Evolutionary conservation across 192 early-diverging fungal genomes (phyloP).

Genomic region (Coemansia sp.): DNA sequence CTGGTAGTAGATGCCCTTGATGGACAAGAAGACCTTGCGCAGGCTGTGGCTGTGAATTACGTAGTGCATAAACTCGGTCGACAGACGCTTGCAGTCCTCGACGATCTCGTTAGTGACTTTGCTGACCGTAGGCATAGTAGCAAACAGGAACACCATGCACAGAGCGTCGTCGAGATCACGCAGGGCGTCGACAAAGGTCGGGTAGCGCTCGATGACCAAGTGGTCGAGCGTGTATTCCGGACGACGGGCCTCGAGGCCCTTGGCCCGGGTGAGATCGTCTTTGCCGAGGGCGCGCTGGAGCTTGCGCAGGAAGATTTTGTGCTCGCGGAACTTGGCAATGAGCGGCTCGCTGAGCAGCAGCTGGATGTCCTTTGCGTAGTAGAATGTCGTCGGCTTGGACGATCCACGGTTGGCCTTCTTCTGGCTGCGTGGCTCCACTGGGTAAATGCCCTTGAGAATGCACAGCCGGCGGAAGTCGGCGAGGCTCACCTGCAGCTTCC

Average conservation of each 20-base stretch:
- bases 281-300: constrained; percentile 83
- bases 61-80: constrained; percentile 94
- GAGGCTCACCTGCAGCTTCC: constrained; percentile 92
- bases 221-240: constrained; percentile 91
- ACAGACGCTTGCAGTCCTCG: constrained; percentile 75
- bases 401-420: constrained; percentile 92
- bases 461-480: constrained; percentile 95
- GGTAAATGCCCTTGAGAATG: constrained; percentile 99
- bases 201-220: constrained; percentile 94
- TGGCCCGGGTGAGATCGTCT: constrained; percentile 73
- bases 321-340: constrained; percentile 86
- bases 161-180: constrained; percentile 97
- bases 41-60: constrained; percentile 75
- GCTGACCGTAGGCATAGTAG: constrained; percentile 77
- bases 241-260: constrained; percentile 69
- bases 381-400: constrained; percentile 84
- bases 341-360: constrained; percentile 93
- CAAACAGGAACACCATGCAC: constrained; percentile 92
- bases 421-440: constrained; percentile 89
- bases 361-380: constrained; percentile 96
- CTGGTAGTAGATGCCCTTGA: constrained; percentile 99
- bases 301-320: constrained; percentile 85
- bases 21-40: constrained; percentile 89
- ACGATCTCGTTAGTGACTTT: constrained; percentile 60
- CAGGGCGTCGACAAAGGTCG: constrained; percentile 88